A percentile compares a stretch with the other conserved stretches of the same genome.
Conservation (phyloP, 345 rosid genomes). For the Eucalyptus erythrocorys region DNA sequence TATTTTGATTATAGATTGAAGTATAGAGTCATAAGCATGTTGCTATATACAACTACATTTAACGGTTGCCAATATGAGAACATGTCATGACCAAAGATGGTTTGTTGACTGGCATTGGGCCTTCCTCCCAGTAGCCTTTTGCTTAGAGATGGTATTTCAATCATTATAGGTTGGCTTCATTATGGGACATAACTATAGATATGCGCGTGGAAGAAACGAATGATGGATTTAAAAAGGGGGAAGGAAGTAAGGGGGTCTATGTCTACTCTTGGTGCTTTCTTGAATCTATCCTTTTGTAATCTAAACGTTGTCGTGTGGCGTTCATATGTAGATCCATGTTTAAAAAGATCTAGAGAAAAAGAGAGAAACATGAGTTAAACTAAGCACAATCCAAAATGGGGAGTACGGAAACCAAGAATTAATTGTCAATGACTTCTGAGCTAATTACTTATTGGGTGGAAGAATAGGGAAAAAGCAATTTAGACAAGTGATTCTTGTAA, state of each 20-base stretch:
- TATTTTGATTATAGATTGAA: neutral
- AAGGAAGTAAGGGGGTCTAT: neutral
- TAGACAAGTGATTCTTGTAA: neutral
- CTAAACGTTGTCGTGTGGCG: neutral
- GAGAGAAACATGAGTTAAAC: neutral
- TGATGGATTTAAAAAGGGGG: neutral
- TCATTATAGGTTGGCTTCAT: neutral
- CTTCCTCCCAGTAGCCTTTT: neutral
- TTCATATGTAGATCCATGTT: neutral
- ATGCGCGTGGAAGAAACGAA: neutral
- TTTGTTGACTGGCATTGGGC: neutral
- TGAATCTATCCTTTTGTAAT: neutral
- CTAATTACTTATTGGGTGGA: neutral
- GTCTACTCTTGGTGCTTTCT: neutral
- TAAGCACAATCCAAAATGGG: neutral
- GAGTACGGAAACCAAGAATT: neutral
- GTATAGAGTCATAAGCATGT: neutral
- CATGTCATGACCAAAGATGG: neutral
- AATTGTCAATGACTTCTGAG: neutral
- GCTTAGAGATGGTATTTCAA: neutral
- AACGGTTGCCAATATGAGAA: neutral
- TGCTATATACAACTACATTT: neutral
- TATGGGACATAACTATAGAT: neutral
- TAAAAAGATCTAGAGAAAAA: neutral
- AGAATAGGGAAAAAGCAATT: neutral